phyloP scores from a whole-genome alignment of 495 filamentous ascomycete species.

The Lentithecium fluviatile region DNA sequence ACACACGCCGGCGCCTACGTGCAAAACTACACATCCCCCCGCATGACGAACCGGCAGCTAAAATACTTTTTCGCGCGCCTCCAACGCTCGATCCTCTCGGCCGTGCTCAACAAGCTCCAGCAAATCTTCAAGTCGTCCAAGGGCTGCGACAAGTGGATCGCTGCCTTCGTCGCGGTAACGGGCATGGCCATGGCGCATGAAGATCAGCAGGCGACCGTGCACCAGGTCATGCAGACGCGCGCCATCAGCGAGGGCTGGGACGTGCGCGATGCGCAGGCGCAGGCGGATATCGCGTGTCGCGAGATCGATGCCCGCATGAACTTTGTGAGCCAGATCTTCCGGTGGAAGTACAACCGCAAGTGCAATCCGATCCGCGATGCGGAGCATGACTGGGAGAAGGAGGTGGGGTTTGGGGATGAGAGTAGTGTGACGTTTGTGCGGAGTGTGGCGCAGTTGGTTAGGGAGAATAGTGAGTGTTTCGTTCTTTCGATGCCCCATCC shows the following conservation, averaged over 20 bases:
- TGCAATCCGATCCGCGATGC: conserved; percentile 34
- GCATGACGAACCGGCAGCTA: conserved; percentile 45
- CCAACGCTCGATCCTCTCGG: conserved; percentile 32
- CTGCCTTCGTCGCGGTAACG: conserved; percentile 41
- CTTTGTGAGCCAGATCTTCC: conserved; percentile 41
- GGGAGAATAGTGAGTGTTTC: conserved; percentile 39
- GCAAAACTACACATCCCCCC: conserved; percentile 35
- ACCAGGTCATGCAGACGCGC: conserved; percentile 39
- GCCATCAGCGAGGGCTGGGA: conserved; percentile 23
- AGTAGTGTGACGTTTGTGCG: conserved; percentile 32
- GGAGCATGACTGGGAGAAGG: conserved; percentile 32
- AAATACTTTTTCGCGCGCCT: conserved; percentile 45
- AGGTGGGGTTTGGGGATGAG: conserved; percentile 23
- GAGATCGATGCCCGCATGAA: conserved; percentile 40
- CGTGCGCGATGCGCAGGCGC: conserved; percentile 22
- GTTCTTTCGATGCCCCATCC: no score
- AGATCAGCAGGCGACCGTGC: conserved; percentile 43
- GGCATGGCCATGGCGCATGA: conserved; percentile 44
- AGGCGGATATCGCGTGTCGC: conserved; percentile 33
- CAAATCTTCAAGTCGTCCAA: conserved; percentile 38
- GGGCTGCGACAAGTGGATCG: conserved; percentile 39
- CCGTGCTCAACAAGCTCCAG: conserved; percentile 42
- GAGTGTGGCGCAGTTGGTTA: conserved; percentile 36
- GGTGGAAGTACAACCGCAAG: conserved; percentile 42
- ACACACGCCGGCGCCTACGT: conserved; percentile 12